Evolutionary conservation across 1,284 basidiomycete species (phyloP).

Genomic region (Ceratobasidium papillatum): DNA sequence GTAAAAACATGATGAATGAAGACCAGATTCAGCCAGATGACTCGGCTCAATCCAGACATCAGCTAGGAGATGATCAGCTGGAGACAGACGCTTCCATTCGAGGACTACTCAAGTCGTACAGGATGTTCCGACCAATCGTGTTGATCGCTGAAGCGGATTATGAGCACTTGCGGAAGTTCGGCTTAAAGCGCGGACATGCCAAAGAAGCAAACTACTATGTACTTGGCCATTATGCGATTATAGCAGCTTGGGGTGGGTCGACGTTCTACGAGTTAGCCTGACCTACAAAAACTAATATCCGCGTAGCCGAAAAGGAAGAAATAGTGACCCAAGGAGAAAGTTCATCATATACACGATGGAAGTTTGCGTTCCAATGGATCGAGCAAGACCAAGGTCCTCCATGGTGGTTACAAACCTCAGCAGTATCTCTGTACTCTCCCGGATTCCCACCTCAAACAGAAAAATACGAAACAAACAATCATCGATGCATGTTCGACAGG

Average conservation of each 20-base stretch:
- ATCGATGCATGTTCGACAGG: constrained; percentile 4
- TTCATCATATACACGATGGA: constrained; percentile 28
- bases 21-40: constrained; percentile 5
- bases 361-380: constrained; percentile 38
- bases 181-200: constrained; percentile 20
- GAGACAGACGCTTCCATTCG: constrained; percentile 27
- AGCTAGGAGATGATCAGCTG: constrained; percentile 35
- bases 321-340: constrained; percentile 4
- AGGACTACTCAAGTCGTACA: constrained; percentile 28
- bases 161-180: constrained; percentile 29
- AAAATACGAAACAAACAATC: background rate
- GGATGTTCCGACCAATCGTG: constrained; percentile 30
- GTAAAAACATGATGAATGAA: constrained; percentile 29
- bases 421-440: background rate
- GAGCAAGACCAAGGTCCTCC: constrained; percentile 30
- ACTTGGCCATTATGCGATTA: constrained; percentile 36
- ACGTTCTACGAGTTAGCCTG: background rate
- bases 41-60: constrained; percentile 13
- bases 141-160: constrained; percentile 35
- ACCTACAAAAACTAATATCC: background rate
- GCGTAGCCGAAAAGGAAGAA: constrained; percentile 26
- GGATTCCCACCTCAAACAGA: background rate
- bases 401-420: constrained; percentile 24
- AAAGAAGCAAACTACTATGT: constrained; percentile 31
- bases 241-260: constrained; percentile 32